Evolutionary conservation across 306 rosid species (phyloP).

Genomic region (Vigna trinervia): DNA sequence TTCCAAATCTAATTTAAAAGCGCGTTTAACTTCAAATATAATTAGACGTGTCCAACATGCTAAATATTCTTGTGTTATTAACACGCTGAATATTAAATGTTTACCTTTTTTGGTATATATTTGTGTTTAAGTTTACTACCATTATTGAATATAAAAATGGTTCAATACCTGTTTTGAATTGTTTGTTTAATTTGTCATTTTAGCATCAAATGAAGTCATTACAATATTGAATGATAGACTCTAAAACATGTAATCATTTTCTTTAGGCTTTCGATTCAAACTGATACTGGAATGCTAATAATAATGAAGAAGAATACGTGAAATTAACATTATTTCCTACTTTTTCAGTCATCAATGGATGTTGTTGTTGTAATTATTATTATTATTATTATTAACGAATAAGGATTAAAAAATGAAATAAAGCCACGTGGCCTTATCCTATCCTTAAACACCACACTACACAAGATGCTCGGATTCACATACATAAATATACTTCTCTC

Average conservation of each 20-base stretch:
- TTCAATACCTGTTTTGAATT: not conserved
- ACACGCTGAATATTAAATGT: not conserved
- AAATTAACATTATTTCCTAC: not conserved
- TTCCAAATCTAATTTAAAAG: conserved; percentile 1
- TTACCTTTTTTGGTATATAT: not conserved
- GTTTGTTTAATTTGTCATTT: not conserved
- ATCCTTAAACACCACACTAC: conserved; percentile 31
- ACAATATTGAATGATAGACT: too few species aligned
- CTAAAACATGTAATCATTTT: not conserved
- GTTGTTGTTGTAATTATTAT: not conserved
- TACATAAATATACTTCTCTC: conserved; percentile 18
- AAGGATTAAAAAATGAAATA: conserved; percentile 7
- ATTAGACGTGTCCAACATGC: conserved; percentile 20
- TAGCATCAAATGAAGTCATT: not conserved
- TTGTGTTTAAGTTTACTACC: not conserved
- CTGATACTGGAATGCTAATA: conserved; percentile 25
- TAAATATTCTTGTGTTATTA: not conserved
- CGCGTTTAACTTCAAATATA: conserved; percentile 14
- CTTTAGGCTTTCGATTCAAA: not conserved
- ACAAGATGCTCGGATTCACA: conserved; percentile 50
- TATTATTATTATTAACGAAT: not conserved
- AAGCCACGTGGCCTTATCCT: conserved; percentile 16
- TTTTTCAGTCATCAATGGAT: not conserved
- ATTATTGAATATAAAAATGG: not conserved
- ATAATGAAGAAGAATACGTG: conserved; percentile 12